Evolutionary conservation across 257 asterid genomes (phyloP).

Genomic region (Buddleja alternifolia): DNA sequence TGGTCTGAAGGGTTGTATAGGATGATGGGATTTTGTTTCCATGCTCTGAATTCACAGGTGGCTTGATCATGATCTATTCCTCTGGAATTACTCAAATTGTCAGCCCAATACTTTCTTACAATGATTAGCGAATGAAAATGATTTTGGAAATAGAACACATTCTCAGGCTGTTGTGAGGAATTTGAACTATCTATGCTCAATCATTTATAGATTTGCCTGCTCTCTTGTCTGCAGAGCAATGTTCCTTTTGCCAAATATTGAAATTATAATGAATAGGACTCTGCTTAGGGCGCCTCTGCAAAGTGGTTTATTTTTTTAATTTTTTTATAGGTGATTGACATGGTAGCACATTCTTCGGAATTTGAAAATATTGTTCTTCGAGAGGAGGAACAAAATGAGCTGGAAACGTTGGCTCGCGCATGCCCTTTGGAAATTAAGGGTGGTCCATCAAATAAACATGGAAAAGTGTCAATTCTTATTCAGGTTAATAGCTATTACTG

Average conservation of each 20-base stretch:
- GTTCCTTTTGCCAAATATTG: conserved; percentile 9
- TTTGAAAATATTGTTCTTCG: conserved; percentile 94
- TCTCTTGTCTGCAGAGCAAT: not conserved
- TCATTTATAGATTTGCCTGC: not conserved
- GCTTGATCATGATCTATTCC: conserved; percentile 11
- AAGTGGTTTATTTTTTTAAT: conserved; percentile 23
- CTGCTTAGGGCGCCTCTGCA: conserved; percentile 12
- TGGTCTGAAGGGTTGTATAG: conserved; percentile 3
- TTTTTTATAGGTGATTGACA: conserved; percentile 73
- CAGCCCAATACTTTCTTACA: not conserved
- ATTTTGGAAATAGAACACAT: not conserved
- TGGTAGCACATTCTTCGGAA: conserved; percentile 98
- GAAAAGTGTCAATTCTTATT: conserved; percentile 92
- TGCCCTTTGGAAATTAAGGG: conserved; percentile 93
- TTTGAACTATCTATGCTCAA: not conserved
- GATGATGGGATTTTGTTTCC: conserved; percentile 1
- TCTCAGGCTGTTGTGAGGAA: conserved; percentile 9
- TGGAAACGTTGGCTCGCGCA: conserved; percentile 73
- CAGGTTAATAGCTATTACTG: conserved; percentile 59
- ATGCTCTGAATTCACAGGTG: conserved; percentile 16
- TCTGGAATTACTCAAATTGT: conserved; percentile 7
- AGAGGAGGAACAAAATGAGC: conserved; percentile 95
- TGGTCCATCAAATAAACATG: conserved; percentile 91
- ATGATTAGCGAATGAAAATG: conserved; percentile 14
- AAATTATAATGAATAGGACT: not conserved